Evolutionary conservation across 208 protist genomes (phyloP).

Genomic region (Leishmania turanica): DNA sequence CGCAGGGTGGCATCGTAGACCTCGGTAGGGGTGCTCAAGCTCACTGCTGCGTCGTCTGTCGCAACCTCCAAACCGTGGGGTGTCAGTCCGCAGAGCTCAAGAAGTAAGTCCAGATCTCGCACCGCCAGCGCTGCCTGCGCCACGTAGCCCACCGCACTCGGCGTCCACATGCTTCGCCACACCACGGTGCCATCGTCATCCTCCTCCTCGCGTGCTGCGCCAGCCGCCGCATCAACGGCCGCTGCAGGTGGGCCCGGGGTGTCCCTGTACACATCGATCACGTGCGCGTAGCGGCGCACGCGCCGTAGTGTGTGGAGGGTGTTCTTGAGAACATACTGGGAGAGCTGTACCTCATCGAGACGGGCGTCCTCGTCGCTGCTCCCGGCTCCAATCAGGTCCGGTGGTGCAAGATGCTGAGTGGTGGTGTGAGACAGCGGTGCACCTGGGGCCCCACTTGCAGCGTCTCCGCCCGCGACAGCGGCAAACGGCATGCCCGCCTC

Average conservation of each 20-base stretch:
- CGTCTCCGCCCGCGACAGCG: neutral
- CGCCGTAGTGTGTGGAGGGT: slow-evolving; percentile 55
- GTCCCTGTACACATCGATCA: slow-evolving; percentile 36
- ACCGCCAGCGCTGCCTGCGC: slow-evolving; percentile 64
- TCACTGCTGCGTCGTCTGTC: neutral
- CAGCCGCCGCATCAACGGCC: neutral
- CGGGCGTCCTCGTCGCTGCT: neutral
- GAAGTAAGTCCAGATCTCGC: slow-evolving; percentile 45
- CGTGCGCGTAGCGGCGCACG: slow-evolving; percentile 45
- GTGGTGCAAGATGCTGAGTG: neutral
- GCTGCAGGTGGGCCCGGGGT: neutral
- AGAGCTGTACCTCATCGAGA: slow-evolving; percentile 20
- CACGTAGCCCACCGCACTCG: slow-evolving; percentile 41
- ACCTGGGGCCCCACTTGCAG: neutral
- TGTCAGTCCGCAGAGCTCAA: slow-evolving; percentile 24
- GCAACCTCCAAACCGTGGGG: neutral
- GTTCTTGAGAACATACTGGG: slow-evolving; percentile 43
- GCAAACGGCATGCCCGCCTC: neutral
- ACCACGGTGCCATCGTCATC: slow-evolving; percentile 16
- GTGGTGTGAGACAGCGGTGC: neutral
- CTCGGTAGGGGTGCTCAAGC: slow-evolving; percentile 30
- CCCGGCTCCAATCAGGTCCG: neutral
- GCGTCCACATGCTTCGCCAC: slow-evolving; percentile 42
- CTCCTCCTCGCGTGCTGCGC: neutral
- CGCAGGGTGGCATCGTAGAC: slow-evolving; percentile 59